phyloP scores from a whole-genome alignment of 73 alveolate species.

The Symbiodinium pilosum region DNA sequence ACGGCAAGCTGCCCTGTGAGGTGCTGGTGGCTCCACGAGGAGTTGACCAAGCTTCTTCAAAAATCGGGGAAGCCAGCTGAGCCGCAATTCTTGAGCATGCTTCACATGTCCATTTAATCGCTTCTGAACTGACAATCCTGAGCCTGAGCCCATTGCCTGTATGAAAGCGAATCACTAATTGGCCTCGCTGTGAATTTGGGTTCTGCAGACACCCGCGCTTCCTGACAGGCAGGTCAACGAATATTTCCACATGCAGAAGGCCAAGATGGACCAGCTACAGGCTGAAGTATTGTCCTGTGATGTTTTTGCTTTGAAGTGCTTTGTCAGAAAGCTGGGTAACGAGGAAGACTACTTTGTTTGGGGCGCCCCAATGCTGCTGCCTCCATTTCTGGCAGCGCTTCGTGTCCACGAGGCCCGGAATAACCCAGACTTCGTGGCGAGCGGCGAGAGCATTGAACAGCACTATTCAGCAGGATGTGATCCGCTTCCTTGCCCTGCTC shows the following conservation, averaged over 20 bases:
- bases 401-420: background rate
- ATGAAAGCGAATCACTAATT: no score
- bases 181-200: no score
- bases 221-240: background rate
- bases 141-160: no score
- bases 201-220: no score
- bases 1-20: no score
- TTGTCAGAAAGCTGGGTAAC: background rate
- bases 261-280: background rate
- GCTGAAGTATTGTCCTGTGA: no score
- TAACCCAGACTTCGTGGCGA: no score
- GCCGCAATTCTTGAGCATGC: background rate
- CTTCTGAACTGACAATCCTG: no score
- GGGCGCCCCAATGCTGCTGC: background rate
- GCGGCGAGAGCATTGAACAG: no score
- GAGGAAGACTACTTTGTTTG: background rate
- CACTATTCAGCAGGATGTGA: background rate
- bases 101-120: no score
- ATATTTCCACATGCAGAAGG: background rate
- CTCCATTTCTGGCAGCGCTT: background rate
- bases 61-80: background rate
- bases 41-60: background rate
- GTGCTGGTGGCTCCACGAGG: conserved; percentile 14
- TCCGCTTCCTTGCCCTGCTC: conserved; percentile 15
- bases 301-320: no score